Conservation (phyloP, 1,284 basidiomycete genomes). For the Ganoderma multipileum region DNA sequence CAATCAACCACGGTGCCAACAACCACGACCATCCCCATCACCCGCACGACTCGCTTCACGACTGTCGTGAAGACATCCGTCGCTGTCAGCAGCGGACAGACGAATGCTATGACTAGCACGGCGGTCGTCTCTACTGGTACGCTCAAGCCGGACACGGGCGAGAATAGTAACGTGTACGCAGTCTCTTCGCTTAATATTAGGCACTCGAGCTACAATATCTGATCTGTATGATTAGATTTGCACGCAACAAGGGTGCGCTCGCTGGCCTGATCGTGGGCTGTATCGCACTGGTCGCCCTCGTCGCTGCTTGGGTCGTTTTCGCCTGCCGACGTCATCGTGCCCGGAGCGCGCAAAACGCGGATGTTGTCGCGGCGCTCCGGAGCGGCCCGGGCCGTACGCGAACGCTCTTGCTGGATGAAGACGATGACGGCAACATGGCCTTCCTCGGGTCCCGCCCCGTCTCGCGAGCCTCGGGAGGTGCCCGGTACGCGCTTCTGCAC, state of each 20-base stretch:
- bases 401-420: constrained; percentile 29
- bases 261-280: constrained; percentile 38
- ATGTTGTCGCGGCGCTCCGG: constrained; percentile 28
- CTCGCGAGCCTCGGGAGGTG: constrained; percentile 14
- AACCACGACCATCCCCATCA: constrained; percentile 18
- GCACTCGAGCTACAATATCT: background rate
- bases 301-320: constrained; percentile 32
- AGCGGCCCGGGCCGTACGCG: constrained; percentile 12
- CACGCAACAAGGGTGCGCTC: constrained; percentile 37
- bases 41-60: constrained; percentile 24
- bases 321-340: constrained; percentile 33
- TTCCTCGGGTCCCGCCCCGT: constrained; percentile 26
- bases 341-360: constrained; percentile 30
- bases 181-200: background rate
- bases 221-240: constrained; percentile 25
- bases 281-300: constrained; percentile 33
- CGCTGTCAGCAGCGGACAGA: constrained; percentile 19
- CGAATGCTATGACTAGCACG: constrained; percentile 28
- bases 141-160: constrained; percentile 29
- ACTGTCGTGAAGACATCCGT: constrained; percentile 34
- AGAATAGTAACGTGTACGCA: constrained; percentile 27
- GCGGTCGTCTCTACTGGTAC: constrained; percentile 34
- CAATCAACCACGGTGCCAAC: constrained; percentile 17
- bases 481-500: constrained; percentile 25
- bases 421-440: constrained; percentile 21